A percentile compares a stretch with the other conserved stretches of the same genome.
Evolutionary conservation across 345 rosid genomes (phyloP).

Genomic region (Turnera subulata): DNA sequence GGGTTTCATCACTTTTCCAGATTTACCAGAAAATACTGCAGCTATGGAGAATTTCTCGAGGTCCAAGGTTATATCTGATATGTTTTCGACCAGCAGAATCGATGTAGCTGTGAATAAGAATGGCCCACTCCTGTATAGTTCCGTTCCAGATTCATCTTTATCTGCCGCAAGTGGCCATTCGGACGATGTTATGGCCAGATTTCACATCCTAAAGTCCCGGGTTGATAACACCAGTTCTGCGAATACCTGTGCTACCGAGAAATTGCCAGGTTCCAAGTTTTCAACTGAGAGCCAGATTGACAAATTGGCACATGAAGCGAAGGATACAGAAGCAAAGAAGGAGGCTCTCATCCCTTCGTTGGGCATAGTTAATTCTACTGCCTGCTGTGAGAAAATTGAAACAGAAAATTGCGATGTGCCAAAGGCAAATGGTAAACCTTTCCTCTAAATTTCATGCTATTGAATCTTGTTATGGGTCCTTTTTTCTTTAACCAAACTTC

Average conservation of each 20-base stretch:
- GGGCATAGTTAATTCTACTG: too few species aligned
- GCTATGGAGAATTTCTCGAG: conserved; percentile 15
- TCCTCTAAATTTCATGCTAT: too few species aligned
- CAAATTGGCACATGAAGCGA: conserved; percentile 23
- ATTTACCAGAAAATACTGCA: background rate
- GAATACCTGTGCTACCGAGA: conserved; percentile 12
- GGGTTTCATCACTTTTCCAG: too few species aligned
- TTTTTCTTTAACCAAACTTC: too few species aligned
- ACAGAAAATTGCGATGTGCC: too few species aligned
- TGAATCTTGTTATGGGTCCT: too few species aligned
- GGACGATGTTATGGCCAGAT: conserved; percentile 58
- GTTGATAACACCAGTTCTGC: conserved; percentile 12
- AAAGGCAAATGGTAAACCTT: too few species aligned
- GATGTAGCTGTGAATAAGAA: background rate
- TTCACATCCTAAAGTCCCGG: conserved; percentile 38
- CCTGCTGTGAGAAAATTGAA: too few species aligned
- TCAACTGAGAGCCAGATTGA: conserved; percentile 19
- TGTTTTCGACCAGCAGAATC: background rate
- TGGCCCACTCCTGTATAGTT: conserved; percentile 6
- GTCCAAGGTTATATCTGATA: conserved; percentile 5
- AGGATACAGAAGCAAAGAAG: conserved; percentile 4
- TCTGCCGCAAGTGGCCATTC: conserved; percentile 18
- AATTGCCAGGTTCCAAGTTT: conserved; percentile 10
- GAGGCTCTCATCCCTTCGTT: conserved; percentile 8
- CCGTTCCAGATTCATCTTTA: conserved; percentile 24